Percentiles rank a stretch among this genome's conserved stretches.
Conservation (phyloP, 75 land plant genomes). For the Selaginella tamariscina region DNA sequence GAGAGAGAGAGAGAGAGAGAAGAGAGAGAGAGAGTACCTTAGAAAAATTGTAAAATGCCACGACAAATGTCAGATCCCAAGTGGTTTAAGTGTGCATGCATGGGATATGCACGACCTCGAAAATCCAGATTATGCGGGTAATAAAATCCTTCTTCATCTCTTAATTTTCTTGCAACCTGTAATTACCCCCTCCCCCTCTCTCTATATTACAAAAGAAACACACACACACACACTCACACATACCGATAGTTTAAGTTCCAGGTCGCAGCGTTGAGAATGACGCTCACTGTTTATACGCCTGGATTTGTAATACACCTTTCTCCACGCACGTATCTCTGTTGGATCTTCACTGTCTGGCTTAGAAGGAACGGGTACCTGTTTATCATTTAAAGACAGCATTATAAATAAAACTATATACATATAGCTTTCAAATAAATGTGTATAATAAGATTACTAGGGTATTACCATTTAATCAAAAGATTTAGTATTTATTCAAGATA, state of each 20-base stretch:
- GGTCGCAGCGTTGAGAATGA: constrained; percentile 83
- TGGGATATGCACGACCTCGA: constrained; percentile 94
- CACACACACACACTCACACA: no score
- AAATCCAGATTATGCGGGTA: constrained; percentile 94
- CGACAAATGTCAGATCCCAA: constrained; percentile 90
- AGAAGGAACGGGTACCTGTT: constrained; percentile 61
- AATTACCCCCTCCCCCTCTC: no score
- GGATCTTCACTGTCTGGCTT: constrained; percentile 68
- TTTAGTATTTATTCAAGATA: no score
- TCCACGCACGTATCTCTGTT: constrained; percentile 46
- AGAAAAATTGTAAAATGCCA: constrained; percentile 80
- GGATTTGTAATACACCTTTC: constrained; percentile 31
- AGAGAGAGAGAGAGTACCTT: no score
- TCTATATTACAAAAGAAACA: no score
- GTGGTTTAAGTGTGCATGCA: constrained; percentile 90
- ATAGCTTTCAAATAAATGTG: no score
- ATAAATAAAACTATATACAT: background rate
- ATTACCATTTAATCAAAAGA: no score
- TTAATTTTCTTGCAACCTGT: constrained; percentile 80
- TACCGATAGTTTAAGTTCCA: constrained; percentile 89
- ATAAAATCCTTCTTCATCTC: constrained; percentile 74
- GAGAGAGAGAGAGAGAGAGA: no score
- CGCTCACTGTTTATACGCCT: constrained; percentile 76
- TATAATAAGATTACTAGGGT: no score
- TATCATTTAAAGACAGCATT: background rate